A percentile compares a stretch with the other conserved stretches of the same genome.
Evolutionary conservation across 1,139 yeast genomes (phyloP).

Genomic region (Kodamaea sp.): DNA sequence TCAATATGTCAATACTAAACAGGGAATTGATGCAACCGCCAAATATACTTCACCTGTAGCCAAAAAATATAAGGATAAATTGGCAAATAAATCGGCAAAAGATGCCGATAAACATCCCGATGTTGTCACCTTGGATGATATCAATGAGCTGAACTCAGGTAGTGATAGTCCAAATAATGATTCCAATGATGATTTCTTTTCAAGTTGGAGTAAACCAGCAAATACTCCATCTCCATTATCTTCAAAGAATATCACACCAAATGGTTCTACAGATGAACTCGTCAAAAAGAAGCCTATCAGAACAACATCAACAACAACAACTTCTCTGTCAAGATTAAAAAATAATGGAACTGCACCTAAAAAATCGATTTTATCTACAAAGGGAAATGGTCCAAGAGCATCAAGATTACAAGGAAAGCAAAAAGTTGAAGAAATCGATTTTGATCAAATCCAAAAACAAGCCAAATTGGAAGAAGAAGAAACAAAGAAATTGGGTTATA

Average conservation of each 20-base stretch:
- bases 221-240: constrained; percentile 54
- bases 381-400: constrained; percentile 45
- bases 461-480: constrained; percentile 83
- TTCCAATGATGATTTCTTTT: constrained; percentile 80
- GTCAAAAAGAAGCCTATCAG: constrained; percentile 18
- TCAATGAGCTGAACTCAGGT: constrained; percentile 34
- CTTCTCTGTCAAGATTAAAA: constrained; percentile 21
- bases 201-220: constrained; percentile 83
- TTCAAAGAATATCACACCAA: constrained; percentile 49
- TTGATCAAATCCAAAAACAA: constrained; percentile 84
- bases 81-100: constrained; percentile 60
- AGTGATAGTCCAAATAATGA: constrained; percentile 34
- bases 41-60: constrained; percentile 85
- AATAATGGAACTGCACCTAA: constrained; percentile 27
- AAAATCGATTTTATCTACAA: constrained; percentile 34
- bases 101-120: constrained; percentile 73
- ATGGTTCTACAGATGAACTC: constrained; percentile 38
- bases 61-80: constrained; percentile 69
- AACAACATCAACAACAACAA: constrained; percentile 26
- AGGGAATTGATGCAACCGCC: constrained; percentile 59
- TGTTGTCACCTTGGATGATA: constrained; percentile 57
- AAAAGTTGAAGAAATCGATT: constrained; percentile 68
- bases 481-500: constrained; percentile 67
- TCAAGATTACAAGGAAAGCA: constrained; percentile 54
- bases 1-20: constrained; percentile 46